Conservation (phyloP, 176 grass and related monocot genomes). For the Avena eriantha region DNA sequence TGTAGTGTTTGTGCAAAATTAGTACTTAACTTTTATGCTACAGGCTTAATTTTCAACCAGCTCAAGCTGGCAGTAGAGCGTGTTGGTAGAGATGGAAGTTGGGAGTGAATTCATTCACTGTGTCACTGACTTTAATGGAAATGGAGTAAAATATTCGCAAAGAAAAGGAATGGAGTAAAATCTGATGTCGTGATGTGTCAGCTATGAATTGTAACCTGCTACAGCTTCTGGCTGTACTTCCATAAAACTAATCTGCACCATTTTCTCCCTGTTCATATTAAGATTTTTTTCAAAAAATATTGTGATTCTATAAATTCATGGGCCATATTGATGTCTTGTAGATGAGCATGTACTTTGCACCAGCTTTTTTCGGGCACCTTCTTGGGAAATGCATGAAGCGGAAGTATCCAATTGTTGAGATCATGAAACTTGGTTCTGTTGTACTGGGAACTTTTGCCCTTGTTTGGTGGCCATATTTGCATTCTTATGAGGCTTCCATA, state of each 20-base stretch:
- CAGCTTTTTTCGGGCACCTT: slow-evolving; percentile 92
- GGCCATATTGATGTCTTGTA: slow-evolving; percentile 47
- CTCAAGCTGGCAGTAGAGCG: slow-evolving; percentile 6
- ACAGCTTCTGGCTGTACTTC: slow-evolving; percentile 5
- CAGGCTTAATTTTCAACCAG: not conserved
- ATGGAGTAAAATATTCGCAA: slow-evolving; percentile 10
- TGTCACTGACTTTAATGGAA: slow-evolving; percentile 10
- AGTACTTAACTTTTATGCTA: not conserved
- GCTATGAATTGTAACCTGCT: slow-evolving; percentile 25
- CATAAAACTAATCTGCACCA: not conserved
- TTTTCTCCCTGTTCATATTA: not conserved
- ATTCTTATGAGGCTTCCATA: slow-evolving; percentile 68
- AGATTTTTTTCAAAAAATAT: not conserved
- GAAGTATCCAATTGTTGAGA: slow-evolving; percentile 67
- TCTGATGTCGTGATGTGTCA: not conserved
- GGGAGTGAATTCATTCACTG: not conserved
- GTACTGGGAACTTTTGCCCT: slow-evolving; percentile 82
- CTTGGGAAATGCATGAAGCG: slow-evolving; percentile 80
- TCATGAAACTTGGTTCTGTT: slow-evolving; percentile 74
- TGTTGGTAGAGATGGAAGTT: not conserved
- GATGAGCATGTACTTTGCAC: slow-evolving; percentile 98
- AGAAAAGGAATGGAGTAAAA: no score
- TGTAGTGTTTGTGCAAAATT: not conserved
- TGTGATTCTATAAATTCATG: slow-evolving; percentile 2
- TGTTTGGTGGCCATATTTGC: slow-evolving; percentile 94